phyloP scores from a whole-genome alignment of 2,329 filamentous ascomycete species.

The Xylaria sp. region DNA sequence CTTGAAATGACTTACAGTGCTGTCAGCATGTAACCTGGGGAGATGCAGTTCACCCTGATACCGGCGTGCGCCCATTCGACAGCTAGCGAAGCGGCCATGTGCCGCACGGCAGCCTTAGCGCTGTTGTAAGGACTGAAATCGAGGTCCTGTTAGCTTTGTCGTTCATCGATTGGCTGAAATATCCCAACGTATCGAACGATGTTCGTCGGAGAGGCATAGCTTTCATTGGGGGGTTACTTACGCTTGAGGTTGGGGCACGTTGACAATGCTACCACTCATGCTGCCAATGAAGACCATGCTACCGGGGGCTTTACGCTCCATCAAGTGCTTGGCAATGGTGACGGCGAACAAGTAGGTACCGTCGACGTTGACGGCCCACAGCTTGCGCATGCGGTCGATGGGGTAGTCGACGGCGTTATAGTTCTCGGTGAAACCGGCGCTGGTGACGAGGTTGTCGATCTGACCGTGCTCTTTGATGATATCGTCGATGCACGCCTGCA shows the following conservation, averaged over 20 bases:
- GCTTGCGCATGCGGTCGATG: slow-evolving; percentile 86
- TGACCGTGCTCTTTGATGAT: slow-evolving; percentile 75
- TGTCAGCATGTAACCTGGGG: slow-evolving; percentile 95
- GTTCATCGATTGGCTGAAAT: neutral
- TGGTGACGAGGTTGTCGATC: slow-evolving; percentile 91
- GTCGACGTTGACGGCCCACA: slow-evolving; percentile 92
- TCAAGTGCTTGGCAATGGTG: slow-evolving; percentile 84
- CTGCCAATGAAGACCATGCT: slow-evolving; percentile 95
- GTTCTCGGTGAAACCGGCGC: slow-evolving; percentile 97
- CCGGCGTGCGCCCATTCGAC: slow-evolving; percentile 91
- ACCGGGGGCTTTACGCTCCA: slow-evolving; percentile 77
- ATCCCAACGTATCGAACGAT: neutral
- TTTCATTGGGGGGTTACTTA: slow-evolving; percentile 48
- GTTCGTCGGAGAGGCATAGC: neutral
- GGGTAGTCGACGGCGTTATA: slow-evolving; percentile 91
- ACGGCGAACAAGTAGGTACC: slow-evolving; percentile 91
- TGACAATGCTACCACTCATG: slow-evolving; percentile 94
- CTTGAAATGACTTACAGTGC: slow-evolving; percentile 71
- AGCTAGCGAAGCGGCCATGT: slow-evolving; percentile 84
- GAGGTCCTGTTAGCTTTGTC: slow-evolving; percentile 22
- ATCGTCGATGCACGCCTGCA: slow-evolving; percentile 74
- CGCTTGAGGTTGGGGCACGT: slow-evolving; percentile 91
- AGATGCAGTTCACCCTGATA: slow-evolving; percentile 95
- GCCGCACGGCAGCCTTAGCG: slow-evolving; percentile 88
- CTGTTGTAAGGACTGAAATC: slow-evolving; percentile 78